Evolutionary conservation across 2,329 filamentous ascomycete species (phyloP), one percentile per base, ranked within the genome.

Genomic region (Dactylellina cionopaga): DNA sequence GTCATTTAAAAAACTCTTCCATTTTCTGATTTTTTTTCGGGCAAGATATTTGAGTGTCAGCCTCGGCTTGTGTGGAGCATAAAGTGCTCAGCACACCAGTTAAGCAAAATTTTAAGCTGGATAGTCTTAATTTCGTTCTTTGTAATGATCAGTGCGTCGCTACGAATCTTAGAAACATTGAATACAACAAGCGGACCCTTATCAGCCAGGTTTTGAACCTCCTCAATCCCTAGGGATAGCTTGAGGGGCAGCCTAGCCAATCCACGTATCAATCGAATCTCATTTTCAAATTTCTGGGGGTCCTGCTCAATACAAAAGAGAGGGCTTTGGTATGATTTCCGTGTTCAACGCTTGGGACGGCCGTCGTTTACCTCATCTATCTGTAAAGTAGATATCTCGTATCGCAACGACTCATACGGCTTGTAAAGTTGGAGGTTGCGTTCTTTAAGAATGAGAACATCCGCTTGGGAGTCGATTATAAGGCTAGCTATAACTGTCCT

Each of bases 101-200:
- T 4, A n/a, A n/a, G 35, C 31, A 37, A 54, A 33, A 54, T 22
- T 25, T 54, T 51, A 25, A 58, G n/a, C 24, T 24, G 1, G 10
- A 75, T 13, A 13, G 54, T 27, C 39, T 54, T 52, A 19, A 74
- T 52, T 6, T 5, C 44, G 2, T 37, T 33, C 10, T 41, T 11
- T 6, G 69, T 74, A 13, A 74, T 59, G 17, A 75, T 62, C 5
- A 75, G 15, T 1, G 73, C 74, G 49, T 74, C 62, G 41, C 41
- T 62, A 13, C 63, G n/a, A 2, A 52, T 47, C 11, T 51, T 33
- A 5, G 49, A 46, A 7, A 52, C 4, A 39, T 73, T 74, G 35
- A 75, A 73, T 25, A 41, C 47, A 6, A 75, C 69, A 3, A 75
- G n/a, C 9, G 54, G 37, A 24, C 54, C 39, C 15, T 59, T 27